Base-by-base conservation (phyloP, 2,329 filamentous ascomycete genomes). In the Diaporthe velutina region DNA sequence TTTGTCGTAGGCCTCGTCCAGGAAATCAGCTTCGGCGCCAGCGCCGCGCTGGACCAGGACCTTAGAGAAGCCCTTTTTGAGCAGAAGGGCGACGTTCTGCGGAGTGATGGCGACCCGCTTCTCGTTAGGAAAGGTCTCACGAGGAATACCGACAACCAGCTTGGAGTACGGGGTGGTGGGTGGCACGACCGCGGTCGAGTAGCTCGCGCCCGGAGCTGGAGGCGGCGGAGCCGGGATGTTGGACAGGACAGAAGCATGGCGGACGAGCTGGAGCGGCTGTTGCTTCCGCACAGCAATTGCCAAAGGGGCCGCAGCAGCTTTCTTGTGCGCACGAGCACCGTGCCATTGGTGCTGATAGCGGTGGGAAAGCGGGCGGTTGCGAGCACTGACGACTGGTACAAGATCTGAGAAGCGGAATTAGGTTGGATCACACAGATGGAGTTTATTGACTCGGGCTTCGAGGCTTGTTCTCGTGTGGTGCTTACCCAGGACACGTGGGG, bases 91-190 rank as follows among this genome's bases (percentile, higher is more conserved):
- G 22, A 95, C 94, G 85, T 98, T 98, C 77, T 94, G 91, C 1
- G 95, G 95, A 0, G 94, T 96, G 73, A 98, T 88, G 40, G 95
- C 94, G 19, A 98, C 95, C 68, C 95, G 93, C 55, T 93, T 92
- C 85, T 98, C 95, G 74, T 92, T 91, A 0, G 92, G 90, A 79
- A 90, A 95, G n/a, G 90, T 93, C 83, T 98, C 95, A 74, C 90
- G 91, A 19, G 95, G 95, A 5, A 97, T 90, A 74, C 95, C 95
- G 64, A 98, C 91, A 5, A 91, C 93, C 73, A 98, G 88, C 58
- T 92, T 87, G 28, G 89, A 86, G 82, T 95, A 97, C 0, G 95
- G 94, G 3, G 84, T 89, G 33, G 88, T 87, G 3, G 84, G 83
- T 19, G 88, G 80, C 22, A 82, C 67, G n/a, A 80, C 80, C 6